phyloP scores from a whole-genome alignment of 208 protist species.

The Trypanosoma rangeli region DNA sequence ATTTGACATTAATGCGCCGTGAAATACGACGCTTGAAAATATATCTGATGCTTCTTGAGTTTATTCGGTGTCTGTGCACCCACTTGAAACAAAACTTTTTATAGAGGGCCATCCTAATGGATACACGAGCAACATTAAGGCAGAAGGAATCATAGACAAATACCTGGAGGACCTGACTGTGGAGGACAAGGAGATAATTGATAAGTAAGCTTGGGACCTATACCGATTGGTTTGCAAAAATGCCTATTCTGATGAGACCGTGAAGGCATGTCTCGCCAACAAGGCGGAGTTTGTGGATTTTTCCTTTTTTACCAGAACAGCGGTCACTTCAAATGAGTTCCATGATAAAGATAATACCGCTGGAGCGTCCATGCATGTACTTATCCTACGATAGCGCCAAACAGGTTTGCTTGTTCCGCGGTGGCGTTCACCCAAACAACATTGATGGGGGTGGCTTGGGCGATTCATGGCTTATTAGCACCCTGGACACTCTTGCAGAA shows the following conservation, averaged over 20 bases:
- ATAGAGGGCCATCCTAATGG: slow-evolving; percentile 53
- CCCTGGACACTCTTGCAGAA: slow-evolving; percentile 65
- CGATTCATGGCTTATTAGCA: slow-evolving; percentile 79
- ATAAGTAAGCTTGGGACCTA: slow-evolving; percentile 49
- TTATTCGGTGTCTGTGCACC: slow-evolving; percentile 68
- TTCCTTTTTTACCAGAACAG: slow-evolving; percentile 66
- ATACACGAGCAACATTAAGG: slow-evolving; percentile 70
- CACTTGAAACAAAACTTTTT: slow-evolving; percentile 77
- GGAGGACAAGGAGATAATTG: slow-evolving; percentile 50
- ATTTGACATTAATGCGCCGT: slow-evolving; percentile 62
- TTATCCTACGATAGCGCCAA: slow-evolving; percentile 67
- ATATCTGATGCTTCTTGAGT: slow-evolving; percentile 44
- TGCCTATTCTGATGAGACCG: slow-evolving; percentile 50
- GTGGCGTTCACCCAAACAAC: slow-evolving; percentile 71
- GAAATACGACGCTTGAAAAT: slow-evolving; percentile 54
- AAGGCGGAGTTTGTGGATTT: slow-evolving; percentile 80
- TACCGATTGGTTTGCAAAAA: slow-evolving; percentile 46
- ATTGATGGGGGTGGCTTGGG: slow-evolving; percentile 80
- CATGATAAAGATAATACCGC: slow-evolving; percentile 59
- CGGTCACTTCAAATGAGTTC: slow-evolving; percentile 71
- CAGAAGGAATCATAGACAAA: slow-evolving; percentile 54
- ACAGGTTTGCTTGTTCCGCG: slow-evolving; percentile 74
- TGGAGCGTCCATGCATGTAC: slow-evolving; percentile 78
- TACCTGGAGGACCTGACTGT: slow-evolving; percentile 66
- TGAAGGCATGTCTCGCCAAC: slow-evolving; percentile 55